A percentile compares a stretch with the other conserved stretches of the same genome.
These are phyloP conservation scores for Solanum paucissectum DNA, from an alignment of 257 asterid genomes.

Conservation along the genomic window DNA sequence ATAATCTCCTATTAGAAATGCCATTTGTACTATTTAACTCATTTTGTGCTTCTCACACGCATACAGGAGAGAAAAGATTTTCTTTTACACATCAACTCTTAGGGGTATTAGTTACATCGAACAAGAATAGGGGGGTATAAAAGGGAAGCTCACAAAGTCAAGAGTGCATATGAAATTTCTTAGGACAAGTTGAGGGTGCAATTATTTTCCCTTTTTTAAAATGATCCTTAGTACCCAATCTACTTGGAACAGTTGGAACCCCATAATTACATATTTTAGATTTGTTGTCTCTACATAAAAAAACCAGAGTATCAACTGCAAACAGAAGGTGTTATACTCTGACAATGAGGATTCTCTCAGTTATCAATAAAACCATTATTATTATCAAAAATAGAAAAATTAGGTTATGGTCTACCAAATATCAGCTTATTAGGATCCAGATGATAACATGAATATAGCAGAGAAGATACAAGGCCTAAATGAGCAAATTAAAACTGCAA, in stretches of 20 bases:
- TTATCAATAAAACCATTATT: neutral
- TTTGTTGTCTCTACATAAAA: neutral
- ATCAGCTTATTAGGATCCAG: neutral
- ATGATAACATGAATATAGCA: neutral
- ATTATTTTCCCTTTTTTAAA: neutral
- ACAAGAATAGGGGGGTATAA: neutral
- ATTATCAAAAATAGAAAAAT: neutral
- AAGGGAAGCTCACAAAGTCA: neutral
- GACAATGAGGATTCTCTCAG: neutral
- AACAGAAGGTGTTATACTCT: neutral
- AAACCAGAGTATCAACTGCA: neutral
- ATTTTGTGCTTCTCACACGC: neutral
- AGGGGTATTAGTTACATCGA: neutral
- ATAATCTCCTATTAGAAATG: neutral
- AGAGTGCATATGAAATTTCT: neutral
- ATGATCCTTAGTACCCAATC: neutral
- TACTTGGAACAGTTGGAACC: neutral
- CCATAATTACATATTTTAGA: neutral
- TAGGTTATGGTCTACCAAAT: neutral
- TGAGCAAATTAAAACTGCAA: neutral
- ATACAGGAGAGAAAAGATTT: neutral
- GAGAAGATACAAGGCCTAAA: neutral
- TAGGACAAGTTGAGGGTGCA: neutral
- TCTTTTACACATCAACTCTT: neutral
- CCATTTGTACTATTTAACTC: neutral